phyloP scores from a whole-genome alignment of 352 stramenopile species.

The Globisporangium cystogenes region DNA sequence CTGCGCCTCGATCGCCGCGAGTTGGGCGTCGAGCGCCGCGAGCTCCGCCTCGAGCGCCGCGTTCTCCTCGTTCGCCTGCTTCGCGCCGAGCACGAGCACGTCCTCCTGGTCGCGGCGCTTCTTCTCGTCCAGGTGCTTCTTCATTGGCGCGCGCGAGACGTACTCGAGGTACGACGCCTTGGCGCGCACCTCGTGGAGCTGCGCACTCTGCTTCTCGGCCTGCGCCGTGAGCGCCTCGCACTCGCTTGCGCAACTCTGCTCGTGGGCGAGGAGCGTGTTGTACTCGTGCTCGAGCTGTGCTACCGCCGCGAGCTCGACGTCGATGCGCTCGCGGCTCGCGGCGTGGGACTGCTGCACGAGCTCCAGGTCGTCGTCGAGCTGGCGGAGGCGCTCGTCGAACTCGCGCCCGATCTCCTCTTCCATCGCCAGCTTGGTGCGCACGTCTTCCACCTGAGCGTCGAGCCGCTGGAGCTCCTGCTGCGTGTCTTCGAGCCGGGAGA shows the following conservation, averaged over 20 bases:
- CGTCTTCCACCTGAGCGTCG: conserved; percentile 8
- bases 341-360: conserved; percentile 21
- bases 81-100: conserved; percentile 17
- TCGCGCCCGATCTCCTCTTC: conserved; percentile 37
- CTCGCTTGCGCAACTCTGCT: conserved; percentile 34
- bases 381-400: conserved; percentile 20
- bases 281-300: conserved; percentile 48
- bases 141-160: conserved; percentile 45
- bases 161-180: conserved; percentile 56
- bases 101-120: conserved; percentile 48
- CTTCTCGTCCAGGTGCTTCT: conserved; percentile 57
- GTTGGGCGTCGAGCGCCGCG: conserved; percentile 24
- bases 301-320: conserved; percentile 30
- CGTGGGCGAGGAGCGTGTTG: conserved; percentile 30
- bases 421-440: conserved; percentile 36
- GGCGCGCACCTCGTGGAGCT: conserved; percentile 36
- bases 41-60: conserved; percentile 35
- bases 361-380: conserved; percentile 32
- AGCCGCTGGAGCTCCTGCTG: conserved; percentile 13
- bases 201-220: conserved; percentile 28
- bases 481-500: conserved; percentile 16
- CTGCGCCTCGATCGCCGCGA: conserved; percentile 30
- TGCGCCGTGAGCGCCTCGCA: conserved; percentile 34
- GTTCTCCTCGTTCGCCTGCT: conserved; percentile 37
- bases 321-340: conserved; percentile 27